Percentiles rank a stretch among this genome's conserved stretches.
Conservation (phyloP, 2,329 filamentous ascomycete species). For the Phialophora macrospora region DNA sequence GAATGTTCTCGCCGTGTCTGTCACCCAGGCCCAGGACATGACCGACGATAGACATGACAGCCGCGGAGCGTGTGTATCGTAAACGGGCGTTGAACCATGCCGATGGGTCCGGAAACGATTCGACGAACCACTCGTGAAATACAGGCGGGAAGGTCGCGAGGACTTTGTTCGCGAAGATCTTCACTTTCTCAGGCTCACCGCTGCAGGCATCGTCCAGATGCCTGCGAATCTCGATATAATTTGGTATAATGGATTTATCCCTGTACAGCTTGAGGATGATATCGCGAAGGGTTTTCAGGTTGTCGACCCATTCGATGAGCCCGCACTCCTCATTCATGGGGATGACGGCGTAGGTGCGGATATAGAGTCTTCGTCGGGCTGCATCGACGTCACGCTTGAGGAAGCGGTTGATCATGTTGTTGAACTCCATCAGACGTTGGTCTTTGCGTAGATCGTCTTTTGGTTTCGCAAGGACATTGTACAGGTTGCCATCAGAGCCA, state of each 20-base stretch:
- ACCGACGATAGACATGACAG: constrained; percentile 99
- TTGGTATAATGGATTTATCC: constrained; percentile 68
- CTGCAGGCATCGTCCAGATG: constrained; percentile 69
- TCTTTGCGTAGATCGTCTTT: constrained; percentile 98
- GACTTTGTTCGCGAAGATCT: constrained; percentile 55
- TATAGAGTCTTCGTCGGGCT: constrained; percentile 86
- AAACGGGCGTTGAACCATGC: constrained; percentile 89
- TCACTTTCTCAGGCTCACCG: constrained; percentile 49
- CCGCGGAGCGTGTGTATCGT: constrained; percentile 88
- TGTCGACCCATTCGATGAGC: constrained; percentile 98
- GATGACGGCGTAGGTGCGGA: constrained; percentile 96
- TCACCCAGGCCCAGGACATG: constrained; percentile 92
- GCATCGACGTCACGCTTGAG: constrained; percentile 90
- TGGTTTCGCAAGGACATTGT: constrained; percentile 93
- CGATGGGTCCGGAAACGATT: constrained; percentile 90
- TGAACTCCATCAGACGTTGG: constrained; percentile 98
- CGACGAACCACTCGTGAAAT: constrained; percentile 92
- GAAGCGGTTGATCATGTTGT: constrained; percentile 94
- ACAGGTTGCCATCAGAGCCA: constrained; percentile 85
- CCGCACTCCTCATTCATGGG: constrained; percentile 97
- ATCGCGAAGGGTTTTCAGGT: constrained; percentile 90
- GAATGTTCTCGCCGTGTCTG: constrained; percentile 94
- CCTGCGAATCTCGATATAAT: constrained; percentile 68
- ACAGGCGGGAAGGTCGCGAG: constrained; percentile 73
- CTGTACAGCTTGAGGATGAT: constrained; percentile 81